Base-by-base conservation (phyloP, 495 filamentous ascomycete genomes). In the Lasiosphaeriaceae sp. region DNA sequence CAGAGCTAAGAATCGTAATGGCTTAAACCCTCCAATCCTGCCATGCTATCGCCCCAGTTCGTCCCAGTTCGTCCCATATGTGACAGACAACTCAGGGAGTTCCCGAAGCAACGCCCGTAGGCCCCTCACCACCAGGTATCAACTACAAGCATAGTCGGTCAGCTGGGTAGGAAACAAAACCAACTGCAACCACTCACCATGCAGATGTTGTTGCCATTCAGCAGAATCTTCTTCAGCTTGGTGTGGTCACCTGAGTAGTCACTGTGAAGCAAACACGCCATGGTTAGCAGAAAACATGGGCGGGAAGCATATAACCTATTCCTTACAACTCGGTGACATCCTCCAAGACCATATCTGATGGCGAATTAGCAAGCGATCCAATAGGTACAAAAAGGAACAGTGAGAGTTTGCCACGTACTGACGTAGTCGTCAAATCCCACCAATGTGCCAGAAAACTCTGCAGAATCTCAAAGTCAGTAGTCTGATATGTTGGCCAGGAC, bases 201-300 rank as follows among this genome's bases (percentile, higher is more conserved):
- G 89, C 94, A 97, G 54, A 98, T 88, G 65, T 97, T 97, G 73
- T 98, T 98, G 35, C 94, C 94, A 64, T 97, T 97, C n/a, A 98
- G 78, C 22, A 98, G 73, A 47, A 97, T 94, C 80, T 96, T 96
- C 17, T 90, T 82, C 19, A 97, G 84, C 72, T 96, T 95, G 17
- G 83, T 88, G 63, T 91, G 85, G 57, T 87, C 80, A 58, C 92
- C 94, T 16, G 84, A 85, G 72, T 93, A 96, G 73, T 98, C 94
- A 66, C 92, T 97, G 31, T 20, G 4, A 43, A 43, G n/a, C 46
- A 47, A 20, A 19, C 17, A 29, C 0, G 3, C 3, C 0, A 12
- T 5, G 34, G 17, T 31, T 3, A 39, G 19, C n/a, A 41, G 14
- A 24, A 37, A 12, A 29, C 17, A 22, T 26, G 39, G 9, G 12